Base-by-base conservation (phyloP, 1,139 yeast species). In the Ogataea hybrid region DNA sequence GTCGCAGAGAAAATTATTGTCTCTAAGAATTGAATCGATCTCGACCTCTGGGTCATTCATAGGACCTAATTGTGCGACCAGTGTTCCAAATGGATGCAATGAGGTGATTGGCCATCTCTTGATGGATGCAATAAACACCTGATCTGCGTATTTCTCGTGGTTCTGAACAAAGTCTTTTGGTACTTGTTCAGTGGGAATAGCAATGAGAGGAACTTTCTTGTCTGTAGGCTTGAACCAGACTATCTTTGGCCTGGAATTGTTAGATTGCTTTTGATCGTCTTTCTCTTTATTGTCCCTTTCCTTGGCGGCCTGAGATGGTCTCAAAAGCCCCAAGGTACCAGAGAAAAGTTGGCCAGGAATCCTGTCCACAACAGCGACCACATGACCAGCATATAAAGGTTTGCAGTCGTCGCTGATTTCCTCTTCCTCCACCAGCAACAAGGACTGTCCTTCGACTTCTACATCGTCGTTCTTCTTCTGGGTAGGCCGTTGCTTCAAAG, bases 91-190 rank as follows among this genome's bases (percentile, higher is more conserved):
- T 3, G 98, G 98, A 69, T 92, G 98, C 62, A 92, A 75, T 0
- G 97, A 90, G 15, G 98, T 92, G 65, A 92, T 92, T 62, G 98
- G 98, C 98, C 98, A 92, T 65, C 98, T 83, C 63, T 92, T 92
- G 57, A 92, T 92, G 3, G 96, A 85, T 0, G 97, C 97, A 49
- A 92, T 94, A 60, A 92, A 92, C 41, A 89, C 69, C 56, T 84
- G 86, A 60, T 87, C 81, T 0, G 87, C 74, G 56, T 92, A 92
- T 41, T 72, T 75, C 45, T 86, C 95, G 52, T 89, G 95, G 56
- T 89, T 88, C 51, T 89, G 96, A 32, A 92, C 94, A 67, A 92
- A 90, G 63, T 92, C 97, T 48, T 77, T 79, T 28, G 98, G 98
- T 0, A 97, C 98, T 63, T 92, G 96, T 60, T 92, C 98, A 2